Evolutionary conservation across 2,329 filamentous ascomycete genomes (phyloP).

Genomic region (Coniochaeta prunicola): DNA sequence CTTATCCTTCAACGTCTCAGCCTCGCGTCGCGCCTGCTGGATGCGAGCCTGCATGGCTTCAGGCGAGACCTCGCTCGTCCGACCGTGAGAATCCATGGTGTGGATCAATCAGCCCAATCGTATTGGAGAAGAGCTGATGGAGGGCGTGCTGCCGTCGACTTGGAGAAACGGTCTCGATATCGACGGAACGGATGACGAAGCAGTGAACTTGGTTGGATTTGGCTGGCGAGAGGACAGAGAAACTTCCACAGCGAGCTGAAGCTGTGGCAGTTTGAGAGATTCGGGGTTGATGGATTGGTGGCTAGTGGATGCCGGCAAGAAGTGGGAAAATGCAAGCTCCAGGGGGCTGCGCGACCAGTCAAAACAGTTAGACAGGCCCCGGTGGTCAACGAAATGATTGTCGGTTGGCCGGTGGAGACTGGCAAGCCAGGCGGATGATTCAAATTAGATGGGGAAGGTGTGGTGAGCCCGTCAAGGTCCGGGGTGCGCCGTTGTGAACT

Average conservation of each 20-base stretch:
- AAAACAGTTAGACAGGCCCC: conserved; percentile 16
- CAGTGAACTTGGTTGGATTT: neutral
- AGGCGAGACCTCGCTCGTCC: conserved; percentile 57
- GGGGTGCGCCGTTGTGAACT: neutral
- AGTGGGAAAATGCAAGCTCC: conserved; percentile 19
- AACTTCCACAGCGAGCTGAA: neutral
- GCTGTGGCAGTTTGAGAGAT: neutral
- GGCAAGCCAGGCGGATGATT: conserved; percentile 5
- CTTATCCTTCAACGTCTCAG: conserved; percentile 93
- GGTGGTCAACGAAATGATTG: conserved; percentile 20
- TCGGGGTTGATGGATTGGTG: neutral
- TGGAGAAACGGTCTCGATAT: neutral
- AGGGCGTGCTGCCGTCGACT: neutral
- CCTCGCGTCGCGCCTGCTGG: conserved; percentile 88
- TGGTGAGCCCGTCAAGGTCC: neutral
- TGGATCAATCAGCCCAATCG: conserved; percentile 4
- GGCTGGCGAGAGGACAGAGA: neutral
- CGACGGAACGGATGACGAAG: neutral
- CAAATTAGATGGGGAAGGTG: conserved; percentile 2
- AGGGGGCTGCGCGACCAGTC: conserved; percentile 14
- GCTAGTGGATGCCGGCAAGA: conserved; percentile 7
- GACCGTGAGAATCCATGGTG: conserved; percentile 48
- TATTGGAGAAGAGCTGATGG: neutral
- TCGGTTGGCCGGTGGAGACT: conserved; percentile 12
- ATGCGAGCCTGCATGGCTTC: conserved; percentile 90